Evolutionary conservation across 192 early-diverging fungal species (phyloP).

Genomic region (Coemansia sp.): DNA sequence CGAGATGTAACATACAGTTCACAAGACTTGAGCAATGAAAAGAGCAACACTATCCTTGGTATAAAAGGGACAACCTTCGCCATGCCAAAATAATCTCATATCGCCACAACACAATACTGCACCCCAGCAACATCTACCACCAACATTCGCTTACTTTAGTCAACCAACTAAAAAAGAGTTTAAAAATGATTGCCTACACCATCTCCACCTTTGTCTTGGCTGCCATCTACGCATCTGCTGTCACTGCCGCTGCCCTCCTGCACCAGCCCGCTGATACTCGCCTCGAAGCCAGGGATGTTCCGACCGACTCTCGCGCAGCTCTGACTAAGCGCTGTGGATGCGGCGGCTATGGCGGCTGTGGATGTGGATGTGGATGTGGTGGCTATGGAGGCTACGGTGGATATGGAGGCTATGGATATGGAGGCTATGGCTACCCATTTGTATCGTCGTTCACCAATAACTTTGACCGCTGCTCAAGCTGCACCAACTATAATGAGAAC

Average conservation of each 20-base stretch:
- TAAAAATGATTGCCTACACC: not conserved
- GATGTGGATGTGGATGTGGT: too few relatives aligned
- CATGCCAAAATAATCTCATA: not conserved
- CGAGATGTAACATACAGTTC: not conserved
- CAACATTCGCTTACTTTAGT: not conserved
- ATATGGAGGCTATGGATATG: not conserved
- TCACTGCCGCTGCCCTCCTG: not conserved
- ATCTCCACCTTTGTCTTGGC: not conserved
- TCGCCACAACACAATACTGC: not conserved
- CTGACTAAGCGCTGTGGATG: not conserved
- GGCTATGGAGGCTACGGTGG: too few relatives aligned
- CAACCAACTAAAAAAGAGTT: not conserved
- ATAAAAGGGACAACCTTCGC: not conserved
- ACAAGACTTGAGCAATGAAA: not conserved
- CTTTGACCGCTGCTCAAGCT: constrained; percentile 13
- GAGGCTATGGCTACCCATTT: not conserved
- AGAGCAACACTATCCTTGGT: not conserved
- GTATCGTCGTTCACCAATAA: not conserved
- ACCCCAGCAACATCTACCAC: not conserved
- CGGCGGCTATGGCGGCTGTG: not conserved
- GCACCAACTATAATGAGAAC: constrained; percentile 25
- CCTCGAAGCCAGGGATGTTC: not conserved
- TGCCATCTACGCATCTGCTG: not conserved
- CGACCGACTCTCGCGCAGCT: not conserved
- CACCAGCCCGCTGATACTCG: not conserved